Conservation (phyloP, 202 grass and related monocot genomes). For the Dendrocalamus latiflorus region DNA sequence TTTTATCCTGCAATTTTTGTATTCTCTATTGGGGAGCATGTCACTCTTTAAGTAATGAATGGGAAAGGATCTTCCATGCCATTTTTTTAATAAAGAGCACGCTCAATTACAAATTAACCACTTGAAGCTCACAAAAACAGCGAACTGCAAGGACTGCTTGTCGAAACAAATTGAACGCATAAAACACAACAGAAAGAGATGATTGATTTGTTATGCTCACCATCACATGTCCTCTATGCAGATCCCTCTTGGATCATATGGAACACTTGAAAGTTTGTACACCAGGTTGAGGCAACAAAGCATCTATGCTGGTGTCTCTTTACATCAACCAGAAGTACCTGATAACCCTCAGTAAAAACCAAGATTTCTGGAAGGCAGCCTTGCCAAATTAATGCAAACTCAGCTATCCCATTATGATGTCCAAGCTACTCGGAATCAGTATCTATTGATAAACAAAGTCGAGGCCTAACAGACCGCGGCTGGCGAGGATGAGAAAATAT, state of each 20-base stretch:
- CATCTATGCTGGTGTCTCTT: slow-evolving; percentile 23
- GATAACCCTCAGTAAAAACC: no score
- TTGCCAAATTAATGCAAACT: slow-evolving; percentile 44
- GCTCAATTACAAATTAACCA: neutral
- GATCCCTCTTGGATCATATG: slow-evolving; percentile 41
- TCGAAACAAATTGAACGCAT: neutral
- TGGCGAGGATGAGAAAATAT: slow-evolving; percentile 81
- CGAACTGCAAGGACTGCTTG: neutral
- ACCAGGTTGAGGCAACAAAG: slow-evolving; percentile 44
- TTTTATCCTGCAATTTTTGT: neutral
- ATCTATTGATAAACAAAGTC: slow-evolving; percentile 73
- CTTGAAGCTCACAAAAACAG: neutral
- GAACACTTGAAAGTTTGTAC: slow-evolving; percentile 33
- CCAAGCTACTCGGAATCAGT: slow-evolving; percentile 76
- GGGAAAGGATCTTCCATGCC: neutral
- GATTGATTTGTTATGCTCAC: slow-evolving; percentile 42
- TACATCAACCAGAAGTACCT: slow-evolving; percentile 46
- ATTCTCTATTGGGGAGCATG: neutral
- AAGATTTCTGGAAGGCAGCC: slow-evolving; percentile 32
- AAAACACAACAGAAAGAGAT: slow-evolving; percentile 1
- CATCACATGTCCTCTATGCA: slow-evolving; percentile 39
- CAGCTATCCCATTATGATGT: slow-evolving; percentile 15
- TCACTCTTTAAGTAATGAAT: neutral
- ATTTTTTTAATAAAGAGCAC: neutral
- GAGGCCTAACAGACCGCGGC: slow-evolving; percentile 52